These are phyloP conservation scores for Lepidium campestre DNA, from an alignment of 441 rosid species.

Conservation along the genomic window DNA sequence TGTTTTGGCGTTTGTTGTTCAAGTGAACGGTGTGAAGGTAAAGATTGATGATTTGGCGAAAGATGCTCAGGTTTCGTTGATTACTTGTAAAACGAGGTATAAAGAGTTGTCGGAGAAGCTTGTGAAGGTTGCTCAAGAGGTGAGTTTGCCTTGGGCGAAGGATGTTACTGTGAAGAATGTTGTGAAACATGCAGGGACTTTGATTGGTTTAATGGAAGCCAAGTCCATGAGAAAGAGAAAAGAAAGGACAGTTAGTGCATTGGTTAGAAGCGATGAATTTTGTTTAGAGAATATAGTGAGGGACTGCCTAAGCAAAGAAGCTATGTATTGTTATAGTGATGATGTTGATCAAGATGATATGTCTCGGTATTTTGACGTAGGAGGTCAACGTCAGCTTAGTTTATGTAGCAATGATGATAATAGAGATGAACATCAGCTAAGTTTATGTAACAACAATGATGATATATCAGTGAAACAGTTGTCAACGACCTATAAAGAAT, in stretches of 20 bases:
- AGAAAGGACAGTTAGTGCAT: not conserved
- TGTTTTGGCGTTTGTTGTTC: conserved; percentile 55
- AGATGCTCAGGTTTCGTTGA: conserved; percentile 34
- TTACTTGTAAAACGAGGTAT: conserved; percentile 48
- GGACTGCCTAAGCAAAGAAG: conserved; percentile 49
- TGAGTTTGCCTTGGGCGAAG: conserved; percentile 75
- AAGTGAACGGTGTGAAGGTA: conserved; percentile 52
- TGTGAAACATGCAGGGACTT: conserved; percentile 48
- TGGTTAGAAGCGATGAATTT: conserved; percentile 17
- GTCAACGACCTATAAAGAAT: conserved; percentile 40
- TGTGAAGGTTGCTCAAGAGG: conserved; percentile 60
- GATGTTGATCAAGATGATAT: conserved; percentile 15
- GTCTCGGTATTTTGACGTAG: conserved; percentile 34
- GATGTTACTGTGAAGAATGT: conserved; percentile 68
- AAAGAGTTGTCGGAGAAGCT: conserved; percentile 59
- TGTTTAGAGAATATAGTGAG: conserved; percentile 44
- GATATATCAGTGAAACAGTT: conserved; percentile 48
- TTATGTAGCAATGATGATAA: conserved; percentile 14
- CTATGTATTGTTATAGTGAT: conserved; percentile 25
- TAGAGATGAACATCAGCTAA: conserved; percentile 15
- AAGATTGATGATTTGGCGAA: conserved; percentile 49
- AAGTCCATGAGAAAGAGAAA: conserved; percentile 48
- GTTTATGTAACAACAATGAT: conserved; percentile 20
- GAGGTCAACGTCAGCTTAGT: conserved; percentile 16
- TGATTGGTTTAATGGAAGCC: conserved; percentile 72